Evolutionary conservation across 2,329 filamentous ascomycete species (phyloP), one percentile per base, ranked within the genome.

Genomic region (Rhexocercosporidium sp.): DNA sequence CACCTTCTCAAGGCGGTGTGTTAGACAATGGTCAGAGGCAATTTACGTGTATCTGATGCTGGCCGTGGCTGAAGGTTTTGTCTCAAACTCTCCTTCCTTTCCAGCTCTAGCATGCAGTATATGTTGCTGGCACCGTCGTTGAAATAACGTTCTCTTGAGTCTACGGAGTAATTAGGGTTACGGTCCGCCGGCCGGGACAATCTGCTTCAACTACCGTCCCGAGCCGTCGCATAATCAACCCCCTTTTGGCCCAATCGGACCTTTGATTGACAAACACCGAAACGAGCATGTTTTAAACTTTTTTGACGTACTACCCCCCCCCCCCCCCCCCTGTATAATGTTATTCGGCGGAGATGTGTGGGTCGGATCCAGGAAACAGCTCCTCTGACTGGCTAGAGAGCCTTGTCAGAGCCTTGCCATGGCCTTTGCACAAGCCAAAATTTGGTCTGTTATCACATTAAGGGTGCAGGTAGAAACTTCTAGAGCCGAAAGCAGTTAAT

Each of bases 141-240:
- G 27, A 53, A 31, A 31, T 31, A 53, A 53, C 49, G 25, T 53
- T 53, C 49, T 53, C 49, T 7, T 7, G 16, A 27, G 27, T 25
- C 27, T 27, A 12, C 14, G 22, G 27, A 22, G 25, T n/a, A n/a
- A n/a, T n/a, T n/a, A 31, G 29, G 4, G 51, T n/a, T 20, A 18
- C 51, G 51, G 51, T 54, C 29, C 51, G 51, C 37, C 29, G 29
- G 51, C n/a, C n/a, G n/a, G n/a, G n/a, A n/a, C n/a, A n/a, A n/a
- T n/a, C n/a, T n/a, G n/a, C n/a, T n/a, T n/a, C n/a, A n/a, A n/a
- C n/a, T n/a, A n/a, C n/a, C n/a, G n/a, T n/a, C n/a, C n/a, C n/a
- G n/a, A n/a, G n/a, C n/a, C 51, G 51, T 34, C 29, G 51, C 51
- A 54, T 34, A 54, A 37, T 20, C 29, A 37, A 29, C 47, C 25